phyloP scores from a whole-genome alignment of 306 rosid genomes.

The Purshia tridentata region DNA sequence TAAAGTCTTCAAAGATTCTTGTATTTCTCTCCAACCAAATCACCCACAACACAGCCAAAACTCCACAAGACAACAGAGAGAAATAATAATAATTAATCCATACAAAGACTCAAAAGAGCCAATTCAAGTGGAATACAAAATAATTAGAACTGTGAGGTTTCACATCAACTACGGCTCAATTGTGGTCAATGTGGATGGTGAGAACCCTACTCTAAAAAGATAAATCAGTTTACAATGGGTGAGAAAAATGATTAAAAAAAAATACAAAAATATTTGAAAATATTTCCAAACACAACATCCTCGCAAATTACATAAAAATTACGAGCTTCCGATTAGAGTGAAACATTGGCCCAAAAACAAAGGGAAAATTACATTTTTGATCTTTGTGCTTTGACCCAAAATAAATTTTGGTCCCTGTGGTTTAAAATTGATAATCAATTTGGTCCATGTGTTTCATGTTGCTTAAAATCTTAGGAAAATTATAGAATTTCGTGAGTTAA shows the following conservation, averaged over 20 bases:
- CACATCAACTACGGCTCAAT: not conserved
- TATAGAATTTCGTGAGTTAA: too few species aligned
- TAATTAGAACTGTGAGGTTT: not conserved
- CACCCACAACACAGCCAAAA: too few species aligned
- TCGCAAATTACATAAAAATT: not conserved
- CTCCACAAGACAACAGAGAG: too few species aligned
- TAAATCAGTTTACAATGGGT: not conserved
- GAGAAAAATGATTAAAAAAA: not conserved
- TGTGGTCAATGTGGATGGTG: not conserved
- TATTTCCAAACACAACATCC: not conserved
- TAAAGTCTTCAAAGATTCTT: too few species aligned
- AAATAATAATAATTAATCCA: not conserved
- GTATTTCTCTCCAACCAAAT: too few species aligned
- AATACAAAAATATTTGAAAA: not conserved
- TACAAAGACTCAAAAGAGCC: not conserved
- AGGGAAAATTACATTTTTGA: too few species aligned
- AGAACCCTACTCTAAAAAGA: not conserved
- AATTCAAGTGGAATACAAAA: not conserved
- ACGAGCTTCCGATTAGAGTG: not conserved
- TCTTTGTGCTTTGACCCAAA: too few species aligned
- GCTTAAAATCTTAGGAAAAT: too few species aligned
- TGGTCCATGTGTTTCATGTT: too few species aligned
- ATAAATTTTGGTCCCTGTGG: too few species aligned
- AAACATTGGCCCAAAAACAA: not conserved
- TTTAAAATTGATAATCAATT: too few species aligned